A percentile compares a stretch with the other conserved stretches of the same genome.
Evolutionary conservation across 139 green algal species (phyloP).

Genomic region (Asterochloris sp.): DNA sequence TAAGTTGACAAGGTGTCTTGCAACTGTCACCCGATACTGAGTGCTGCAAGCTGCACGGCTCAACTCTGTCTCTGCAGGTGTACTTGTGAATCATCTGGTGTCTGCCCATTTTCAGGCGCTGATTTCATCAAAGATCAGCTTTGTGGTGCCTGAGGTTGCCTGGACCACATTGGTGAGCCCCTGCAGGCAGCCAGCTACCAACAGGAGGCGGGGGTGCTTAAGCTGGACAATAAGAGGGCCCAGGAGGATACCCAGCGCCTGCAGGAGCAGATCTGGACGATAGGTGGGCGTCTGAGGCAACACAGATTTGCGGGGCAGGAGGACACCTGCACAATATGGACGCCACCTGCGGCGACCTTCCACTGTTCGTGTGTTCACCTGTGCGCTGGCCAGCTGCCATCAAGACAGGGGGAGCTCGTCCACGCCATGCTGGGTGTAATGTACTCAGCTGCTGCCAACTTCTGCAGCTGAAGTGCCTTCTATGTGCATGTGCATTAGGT

Average conservation of each 20-base stretch:
- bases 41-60: too few relatives aligned
- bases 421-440: neutral
- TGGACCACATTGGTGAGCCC: neutral
- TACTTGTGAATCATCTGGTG: neutral
- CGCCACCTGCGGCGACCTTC: neutral
- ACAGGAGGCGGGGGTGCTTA: neutral
- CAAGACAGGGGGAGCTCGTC: neutral
- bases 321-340: constrained; percentile 2
- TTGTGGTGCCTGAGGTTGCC: neutral
- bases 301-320: neutral
- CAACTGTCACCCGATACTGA: too few relatives aligned
- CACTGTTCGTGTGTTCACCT: neutral
- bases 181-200: constrained; percentile 6
- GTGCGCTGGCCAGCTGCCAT: too few relatives aligned
- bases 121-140: neutral
- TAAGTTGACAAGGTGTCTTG: too few relatives aligned
- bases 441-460: too few relatives aligned
- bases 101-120: too few relatives aligned
- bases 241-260: constrained; percentile 8
- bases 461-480: too few relatives aligned
- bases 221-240: constrained; percentile 8
- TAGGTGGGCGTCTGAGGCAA: constrained; percentile 2
- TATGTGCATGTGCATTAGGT: too few relatives aligned
- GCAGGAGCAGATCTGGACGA: constrained; percentile 14
- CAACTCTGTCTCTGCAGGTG: too few relatives aligned